Evolutionary conservation across 768 basidiomycete genomes (phyloP).

Genomic region (Tulasnella sp.): DNA sequence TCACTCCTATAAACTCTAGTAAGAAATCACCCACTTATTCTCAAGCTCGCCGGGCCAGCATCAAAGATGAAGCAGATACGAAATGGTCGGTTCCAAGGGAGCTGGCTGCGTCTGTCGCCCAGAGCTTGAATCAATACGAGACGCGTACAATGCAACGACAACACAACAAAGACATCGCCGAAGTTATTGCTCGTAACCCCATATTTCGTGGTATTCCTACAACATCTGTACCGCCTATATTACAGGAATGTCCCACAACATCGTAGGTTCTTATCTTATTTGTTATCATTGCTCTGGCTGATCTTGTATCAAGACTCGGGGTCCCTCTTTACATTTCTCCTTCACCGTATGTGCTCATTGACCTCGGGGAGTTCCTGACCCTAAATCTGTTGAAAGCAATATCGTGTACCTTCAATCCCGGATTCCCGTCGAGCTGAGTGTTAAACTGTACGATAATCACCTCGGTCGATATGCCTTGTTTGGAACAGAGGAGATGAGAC

Average conservation of each 20-base stretch:
- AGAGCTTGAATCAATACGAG: conserved; percentile 1
- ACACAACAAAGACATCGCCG: neutral
- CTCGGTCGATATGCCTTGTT: neutral
- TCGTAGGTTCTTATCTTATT: neutral
- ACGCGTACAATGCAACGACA: neutral
- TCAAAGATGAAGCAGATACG: too few species aligned
- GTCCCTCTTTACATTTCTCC: neutral
- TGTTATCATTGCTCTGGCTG: neutral
- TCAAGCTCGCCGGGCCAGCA: too few species aligned
- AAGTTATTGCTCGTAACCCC: neutral
- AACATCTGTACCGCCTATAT: conserved; percentile 2
- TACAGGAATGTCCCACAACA: neutral
- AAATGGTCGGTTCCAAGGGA: too few species aligned
- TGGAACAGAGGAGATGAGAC: neutral
- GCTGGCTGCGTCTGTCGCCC: conserved; percentile 1
- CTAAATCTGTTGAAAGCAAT: neutral
- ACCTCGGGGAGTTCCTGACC: neutral
- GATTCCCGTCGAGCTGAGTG: neutral
- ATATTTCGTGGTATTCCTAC: conserved; percentile 1
- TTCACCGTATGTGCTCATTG: neutral
- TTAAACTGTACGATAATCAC: neutral
- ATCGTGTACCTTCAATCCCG: neutral
- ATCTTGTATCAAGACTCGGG: neutral
- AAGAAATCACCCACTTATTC: too few species aligned
- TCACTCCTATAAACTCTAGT: too few species aligned